These are phyloP conservation scores for Fraxinus anomala DNA, from an alignment of 257 asterid genomes.

Conservation along the genomic window DNA sequence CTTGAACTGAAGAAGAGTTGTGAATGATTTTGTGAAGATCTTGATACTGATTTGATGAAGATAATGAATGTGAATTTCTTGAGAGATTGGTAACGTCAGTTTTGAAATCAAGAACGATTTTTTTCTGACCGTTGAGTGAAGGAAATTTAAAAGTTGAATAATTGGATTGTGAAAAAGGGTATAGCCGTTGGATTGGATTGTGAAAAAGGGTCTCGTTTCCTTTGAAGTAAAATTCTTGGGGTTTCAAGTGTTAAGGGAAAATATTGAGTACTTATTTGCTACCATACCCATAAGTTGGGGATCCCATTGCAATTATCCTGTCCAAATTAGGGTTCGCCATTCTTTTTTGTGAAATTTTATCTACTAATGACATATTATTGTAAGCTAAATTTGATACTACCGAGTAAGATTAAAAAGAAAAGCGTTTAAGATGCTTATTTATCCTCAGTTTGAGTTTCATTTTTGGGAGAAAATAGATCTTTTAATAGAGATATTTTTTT, in stretches of 20 bases:
- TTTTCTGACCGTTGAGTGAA: slow-evolving; percentile 57
- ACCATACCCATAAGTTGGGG: not conserved
- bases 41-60: slow-evolving; percentile 25
- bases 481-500: too few relatives aligned
- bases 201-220: not conserved
- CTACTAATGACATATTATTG: too few relatives aligned
- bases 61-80: not conserved
- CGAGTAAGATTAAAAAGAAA: too few relatives aligned
- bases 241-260: not conserved
- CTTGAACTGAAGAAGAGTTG: slow-evolving; percentile 1
- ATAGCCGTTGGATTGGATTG: slow-evolving; percentile 39
- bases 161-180: not conserved
- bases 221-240: not conserved
- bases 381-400: too few relatives aligned
- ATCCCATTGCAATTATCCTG: not conserved
- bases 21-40: slow-evolving; percentile 31
- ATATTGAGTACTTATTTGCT: not conserved
- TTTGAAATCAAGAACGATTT: slow-evolving; percentile 12
- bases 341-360: too few relatives aligned
- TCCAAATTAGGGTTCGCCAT: too few relatives aligned
- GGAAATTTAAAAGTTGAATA: not conserved
- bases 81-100: slow-evolving; percentile 68
- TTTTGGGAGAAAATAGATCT: too few relatives aligned
- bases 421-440: too few relatives aligned
- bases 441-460: too few relatives aligned